A percentile compares a stretch with the other conserved stretches of the same genome.
Conservation (phyloP, 148 eudicot genomes). For the Nepenthes mirabilis region DNA sequence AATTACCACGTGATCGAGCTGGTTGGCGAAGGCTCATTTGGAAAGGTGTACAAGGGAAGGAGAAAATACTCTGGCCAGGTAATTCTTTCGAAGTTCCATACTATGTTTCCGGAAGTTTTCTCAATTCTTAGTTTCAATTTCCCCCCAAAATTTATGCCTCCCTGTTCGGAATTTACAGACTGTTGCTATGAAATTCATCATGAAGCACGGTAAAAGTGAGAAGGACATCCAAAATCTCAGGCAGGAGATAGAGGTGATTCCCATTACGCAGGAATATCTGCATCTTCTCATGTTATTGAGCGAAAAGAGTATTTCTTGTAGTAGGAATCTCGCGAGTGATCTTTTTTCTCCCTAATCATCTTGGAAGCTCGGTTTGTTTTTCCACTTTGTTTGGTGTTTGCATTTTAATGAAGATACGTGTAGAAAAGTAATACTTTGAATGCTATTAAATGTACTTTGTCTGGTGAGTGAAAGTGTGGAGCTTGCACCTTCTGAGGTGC, state of each 20-base stretch:
- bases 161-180: constrained; percentile 32
- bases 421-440: too few species aligned
- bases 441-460: too few species aligned
- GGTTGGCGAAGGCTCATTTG: constrained; percentile 96
- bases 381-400: too few species aligned
- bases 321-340: too few species aligned
- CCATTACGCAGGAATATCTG: not conserved
- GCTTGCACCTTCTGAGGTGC: too few species aligned
- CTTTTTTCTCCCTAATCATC: too few species aligned
- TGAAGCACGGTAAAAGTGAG: constrained; percentile 89
- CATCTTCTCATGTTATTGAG: not conserved
- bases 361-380: too few species aligned
- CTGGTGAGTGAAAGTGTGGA: too few species aligned
- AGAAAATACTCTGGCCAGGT: constrained; percentile 82
- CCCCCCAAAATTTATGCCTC: not conserved
- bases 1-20: constrained; percentile 92
- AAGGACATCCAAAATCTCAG: constrained; percentile 87
- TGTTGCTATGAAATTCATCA: constrained; percentile 94
- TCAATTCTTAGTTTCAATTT: not conserved
- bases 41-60: constrained; percentile 93
- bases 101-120: not conserved
- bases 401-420: too few species aligned
- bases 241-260: constrained; percentile 86
- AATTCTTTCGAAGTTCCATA: not conserved
- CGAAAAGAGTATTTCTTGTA: not conserved